Base-by-base conservation (phyloP, 139 green algal species). In the Volvox reticuliferus region DNA sequence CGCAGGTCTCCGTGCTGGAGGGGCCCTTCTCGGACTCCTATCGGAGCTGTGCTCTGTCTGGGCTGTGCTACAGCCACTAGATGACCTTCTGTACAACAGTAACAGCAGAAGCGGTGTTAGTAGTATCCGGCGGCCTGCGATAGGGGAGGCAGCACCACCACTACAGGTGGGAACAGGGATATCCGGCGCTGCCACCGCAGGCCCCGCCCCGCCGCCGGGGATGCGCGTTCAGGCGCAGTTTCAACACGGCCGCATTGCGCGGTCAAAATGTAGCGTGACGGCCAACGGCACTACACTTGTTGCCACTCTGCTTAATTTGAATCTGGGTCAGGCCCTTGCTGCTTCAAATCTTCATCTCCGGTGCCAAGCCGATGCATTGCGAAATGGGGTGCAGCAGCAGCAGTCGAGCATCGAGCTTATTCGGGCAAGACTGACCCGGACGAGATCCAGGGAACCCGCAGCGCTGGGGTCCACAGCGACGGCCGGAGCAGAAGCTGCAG, bases 11-110 rank as follows among this genome's bases (percentile, higher is more conserved):
- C 71, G 50, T 17, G 28, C 17, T 14, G 22, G 35, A 0, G 9
- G 20, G n/a, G 22, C 63, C 26, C 73, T 90, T 19, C 75, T 90
- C 22, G 86, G 86, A 2, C 30, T 90, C 24, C 73, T 90, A 61
- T 30, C 50, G 0, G 86, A 90, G 21, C 73, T 61, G n/a, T 62
- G 55, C 12, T 17, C 24, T 76, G 75, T 55, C 21, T 90, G 86
- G 86, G 86, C 55, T 0, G 73, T 50, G 32, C 12, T 36, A 21
- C 73, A 78, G 55, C 75, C 86, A 18, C 75, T 90, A 76, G 86
- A 76, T 24, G 37, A 22, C 5, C 14, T 82, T 1, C 26, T 89
- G 18, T 12, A 21, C 1, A 24, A 33, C 82, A 63, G 19, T 24
- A 28, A 19, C 63, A 75, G 32, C 62, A n/a, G 12, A 33, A 30